These are phyloP conservation scores for Colletotrichum sp. DNA, from an alignment of 2,329 filamentous ascomycete genomes.

Conservation along the genomic window DNA sequence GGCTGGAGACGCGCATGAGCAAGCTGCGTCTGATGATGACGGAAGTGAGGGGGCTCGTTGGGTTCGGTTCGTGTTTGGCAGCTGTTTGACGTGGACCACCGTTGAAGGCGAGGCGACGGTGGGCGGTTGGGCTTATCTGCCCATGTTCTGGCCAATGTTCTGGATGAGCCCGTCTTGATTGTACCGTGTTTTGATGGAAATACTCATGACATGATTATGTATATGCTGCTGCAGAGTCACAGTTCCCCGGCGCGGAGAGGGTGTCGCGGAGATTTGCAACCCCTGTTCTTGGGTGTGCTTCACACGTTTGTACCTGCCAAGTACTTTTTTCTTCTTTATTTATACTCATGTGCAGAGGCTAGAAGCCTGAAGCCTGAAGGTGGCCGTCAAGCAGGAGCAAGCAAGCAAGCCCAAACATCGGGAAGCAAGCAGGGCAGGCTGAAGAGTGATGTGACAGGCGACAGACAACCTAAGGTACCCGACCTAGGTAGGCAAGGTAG, in stretches of 20 bases:
- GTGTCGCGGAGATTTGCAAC: slow-evolving; percentile 19
- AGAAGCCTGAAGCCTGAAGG: background rate
- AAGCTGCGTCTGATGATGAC: background rate
- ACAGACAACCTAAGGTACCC: background rate
- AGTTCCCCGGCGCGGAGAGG: background rate
- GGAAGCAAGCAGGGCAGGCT: background rate
- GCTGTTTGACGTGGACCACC: background rate
- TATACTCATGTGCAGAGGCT: background rate
- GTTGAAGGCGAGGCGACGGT: background rate
- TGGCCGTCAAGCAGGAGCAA: background rate
- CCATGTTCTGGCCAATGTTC: background rate
- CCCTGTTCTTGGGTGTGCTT: background rate
- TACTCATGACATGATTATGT: slow-evolving; percentile 14
- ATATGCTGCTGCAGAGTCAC: background rate
- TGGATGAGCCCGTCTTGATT: background rate
- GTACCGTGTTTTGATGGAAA: background rate
- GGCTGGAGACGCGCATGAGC: background rate
- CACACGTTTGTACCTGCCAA: background rate
- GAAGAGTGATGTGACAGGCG: background rate
- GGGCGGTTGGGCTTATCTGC: background rate
- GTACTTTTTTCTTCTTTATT: background rate
- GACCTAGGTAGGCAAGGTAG: background rate
- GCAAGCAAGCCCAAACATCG: background rate
- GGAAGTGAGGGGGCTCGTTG: background rate
- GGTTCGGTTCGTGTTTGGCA: background rate